These are phyloP conservation scores for Pythium folliculosum DNA, from an alignment of 352 stramenopile genomes.

Conservation along the genomic window DNA sequence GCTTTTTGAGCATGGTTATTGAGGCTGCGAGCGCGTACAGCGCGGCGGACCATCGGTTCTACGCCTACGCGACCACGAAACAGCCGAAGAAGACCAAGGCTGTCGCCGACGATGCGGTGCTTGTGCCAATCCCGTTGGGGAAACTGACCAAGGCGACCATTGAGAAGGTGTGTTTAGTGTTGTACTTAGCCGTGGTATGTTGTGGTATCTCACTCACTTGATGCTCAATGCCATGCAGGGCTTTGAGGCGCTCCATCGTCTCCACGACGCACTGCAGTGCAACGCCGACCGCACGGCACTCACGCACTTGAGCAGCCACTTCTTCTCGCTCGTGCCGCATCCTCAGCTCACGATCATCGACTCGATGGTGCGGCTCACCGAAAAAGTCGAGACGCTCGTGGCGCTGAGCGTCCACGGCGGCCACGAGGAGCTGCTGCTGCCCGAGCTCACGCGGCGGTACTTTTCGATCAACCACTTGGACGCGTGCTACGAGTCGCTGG, in stretches of 20 bases:
- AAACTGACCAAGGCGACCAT: constrained; percentile 56
- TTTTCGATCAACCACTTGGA: constrained; percentile 60
- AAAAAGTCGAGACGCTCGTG: constrained; percentile 61
- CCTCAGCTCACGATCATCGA: constrained; percentile 56
- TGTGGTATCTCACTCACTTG: background rate
- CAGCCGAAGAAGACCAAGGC: constrained; percentile 23
- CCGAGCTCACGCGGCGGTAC: constrained; percentile 42
- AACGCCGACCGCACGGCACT: constrained; percentile 40
- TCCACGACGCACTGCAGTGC: constrained; percentile 56
- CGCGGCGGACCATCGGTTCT: constrained; percentile 14
- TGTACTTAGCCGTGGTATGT: too few relatives aligned
- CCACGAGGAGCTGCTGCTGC: constrained; percentile 32
- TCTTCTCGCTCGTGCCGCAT: constrained; percentile 70
- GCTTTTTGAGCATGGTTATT: constrained; percentile 50
- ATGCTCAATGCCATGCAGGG: constrained; percentile 28
- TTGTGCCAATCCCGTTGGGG: constrained; percentile 33
- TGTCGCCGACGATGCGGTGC: constrained; percentile 2
- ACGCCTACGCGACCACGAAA: constrained; percentile 26
- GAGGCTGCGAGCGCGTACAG: constrained; percentile 41
- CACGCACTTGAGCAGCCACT: constrained; percentile 57
- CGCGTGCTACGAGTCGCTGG: constrained; percentile 55
- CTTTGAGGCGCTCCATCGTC: constrained; percentile 62
- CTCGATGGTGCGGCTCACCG: constrained; percentile 66
- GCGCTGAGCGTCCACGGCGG: constrained; percentile 48
- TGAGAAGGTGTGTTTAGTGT: too few relatives aligned